A percentile compares a stretch with the other conserved stretches of the same genome.
Evolutionary conservation across 1,284 basidiomycete species (phyloP).

Genomic region (Kwoniella shivajii): DNA sequence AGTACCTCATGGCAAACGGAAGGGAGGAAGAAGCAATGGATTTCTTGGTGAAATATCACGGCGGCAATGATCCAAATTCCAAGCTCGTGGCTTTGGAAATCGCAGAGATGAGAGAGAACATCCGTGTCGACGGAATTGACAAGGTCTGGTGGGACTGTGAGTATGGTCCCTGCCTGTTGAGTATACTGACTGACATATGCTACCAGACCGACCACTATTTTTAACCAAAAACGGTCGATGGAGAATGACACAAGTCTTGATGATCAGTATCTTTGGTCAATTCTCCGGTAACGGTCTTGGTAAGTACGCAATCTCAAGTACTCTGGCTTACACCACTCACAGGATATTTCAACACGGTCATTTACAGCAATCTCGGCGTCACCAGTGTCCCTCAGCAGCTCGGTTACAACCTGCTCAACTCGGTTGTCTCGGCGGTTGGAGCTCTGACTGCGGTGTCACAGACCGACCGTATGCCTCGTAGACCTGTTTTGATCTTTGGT

Average conservation of each 20-base stretch:
- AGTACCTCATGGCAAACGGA: slow-evolving; percentile 52
- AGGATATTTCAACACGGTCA: slow-evolving; percentile 56
- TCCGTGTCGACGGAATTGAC: slow-evolving; percentile 62
- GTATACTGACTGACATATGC: not conserved
- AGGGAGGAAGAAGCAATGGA: slow-evolving; percentile 41
- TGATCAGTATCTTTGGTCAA: slow-evolving; percentile 56
- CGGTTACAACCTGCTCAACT: slow-evolving; percentile 63
- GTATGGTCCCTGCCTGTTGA: not conserved
- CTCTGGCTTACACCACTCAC: not conserved
- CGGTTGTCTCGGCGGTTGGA: slow-evolving; percentile 60
- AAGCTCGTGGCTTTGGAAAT: slow-evolving; percentile 57
- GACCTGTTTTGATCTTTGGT: slow-evolving; percentile 38
- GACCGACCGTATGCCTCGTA: slow-evolving; percentile 39
- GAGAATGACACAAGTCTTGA: slow-evolving; percentile 42
- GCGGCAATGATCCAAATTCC: slow-evolving; percentile 31
- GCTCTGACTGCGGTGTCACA: slow-evolving; percentile 52
- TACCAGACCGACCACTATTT: slow-evolving; percentile 36
- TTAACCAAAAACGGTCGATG: slow-evolving; percentile 35
- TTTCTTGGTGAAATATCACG: slow-evolving; percentile 43
- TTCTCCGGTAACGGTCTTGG: slow-evolving; percentile 58
- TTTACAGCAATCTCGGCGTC: slow-evolving; percentile 34
- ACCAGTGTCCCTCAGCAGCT: slow-evolving; percentile 49
- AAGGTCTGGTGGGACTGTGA: slow-evolving; percentile 62
- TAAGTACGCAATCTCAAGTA: not conserved
- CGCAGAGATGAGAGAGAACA: slow-evolving; percentile 62